Conservation (phyloP, 805 yeast genomes). For the Torulaspora franciscae region DNA sequence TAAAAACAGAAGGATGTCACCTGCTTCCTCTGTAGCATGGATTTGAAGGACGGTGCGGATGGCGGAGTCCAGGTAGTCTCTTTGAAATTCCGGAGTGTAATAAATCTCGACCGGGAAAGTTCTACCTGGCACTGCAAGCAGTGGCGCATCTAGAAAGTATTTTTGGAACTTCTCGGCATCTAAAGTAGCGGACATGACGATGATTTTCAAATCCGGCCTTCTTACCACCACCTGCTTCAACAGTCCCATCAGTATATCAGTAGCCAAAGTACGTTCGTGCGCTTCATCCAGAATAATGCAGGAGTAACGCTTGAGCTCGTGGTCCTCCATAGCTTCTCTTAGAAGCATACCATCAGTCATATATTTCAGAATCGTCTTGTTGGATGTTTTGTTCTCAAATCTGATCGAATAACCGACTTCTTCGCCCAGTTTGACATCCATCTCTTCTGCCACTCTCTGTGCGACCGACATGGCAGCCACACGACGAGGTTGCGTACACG, state of each 20-base stretch:
- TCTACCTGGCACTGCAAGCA: constrained; percentile 95
- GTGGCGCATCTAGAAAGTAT: constrained; percentile 87
- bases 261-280: constrained; percentile 93
- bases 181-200: constrained; percentile 95
- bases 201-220: constrained; percentile 84
- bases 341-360: constrained; percentile 99
- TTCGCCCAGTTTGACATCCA: constrained; percentile 88
- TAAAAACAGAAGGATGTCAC: constrained; percentile 79
- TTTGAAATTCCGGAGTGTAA: constrained; percentile 94
- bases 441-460: constrained; percentile 92
- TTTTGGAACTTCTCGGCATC: constrained; percentile 94
- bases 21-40: constrained; percentile 93
- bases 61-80: constrained; percentile 92
- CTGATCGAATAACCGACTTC: constrained; percentile 95
- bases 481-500: constrained; percentile 95
- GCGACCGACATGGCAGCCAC: constrained; percentile 99
- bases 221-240: constrained; percentile 73
- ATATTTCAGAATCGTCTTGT: constrained; percentile 79
- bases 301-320: constrained; percentile 69
- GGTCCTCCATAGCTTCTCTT: constrained; percentile 97
- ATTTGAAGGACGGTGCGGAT: constrained; percentile 92
- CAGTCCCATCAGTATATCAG: constrained; percentile 94
- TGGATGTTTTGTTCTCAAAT: constrained; percentile 82
- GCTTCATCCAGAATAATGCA: constrained; percentile 96
- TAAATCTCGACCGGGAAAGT: constrained; percentile 96